These are phyloP conservation scores for Phyllosticta citriasiana DNA, from an alignment of 2,329 filamentous ascomycete species.

Conservation along the genomic window DNA sequence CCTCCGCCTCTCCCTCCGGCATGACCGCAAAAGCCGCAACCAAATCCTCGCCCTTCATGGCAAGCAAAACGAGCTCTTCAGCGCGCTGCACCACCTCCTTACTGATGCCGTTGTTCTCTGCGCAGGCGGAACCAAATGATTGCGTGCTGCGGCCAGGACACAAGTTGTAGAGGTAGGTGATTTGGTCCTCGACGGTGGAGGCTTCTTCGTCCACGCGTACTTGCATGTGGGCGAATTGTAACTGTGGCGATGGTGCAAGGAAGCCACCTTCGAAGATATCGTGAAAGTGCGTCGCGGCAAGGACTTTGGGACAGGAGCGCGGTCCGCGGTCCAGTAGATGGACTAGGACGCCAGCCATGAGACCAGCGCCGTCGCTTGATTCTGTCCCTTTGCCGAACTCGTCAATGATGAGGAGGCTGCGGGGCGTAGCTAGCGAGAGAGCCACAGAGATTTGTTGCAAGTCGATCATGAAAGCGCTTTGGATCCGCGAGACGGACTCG, in stretches of 20 bases:
- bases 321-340: constrained; percentile 42
- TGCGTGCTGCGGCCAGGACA: constrained; percentile 58
- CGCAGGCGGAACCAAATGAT: constrained; percentile 79
- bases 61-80: constrained; percentile 58
- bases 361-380: constrained; percentile 52
- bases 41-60: constrained; percentile 66
- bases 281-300: constrained; percentile 56
- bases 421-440: constrained; percentile 60
- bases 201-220: constrained; percentile 50
- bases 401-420: constrained; percentile 80
- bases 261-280: constrained; percentile 62
- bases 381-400: constrained; percentile 74
- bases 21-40: constrained; percentile 60
- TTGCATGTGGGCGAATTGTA: constrained; percentile 63
- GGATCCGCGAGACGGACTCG: constrained; percentile 54
- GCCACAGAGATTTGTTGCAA: constrained; percentile 76
- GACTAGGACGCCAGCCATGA: constrained; percentile 52
- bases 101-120: constrained; percentile 76
- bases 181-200: constrained; percentile 46
- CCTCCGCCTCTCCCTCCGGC: constrained; percentile 51
- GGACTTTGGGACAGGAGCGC: constrained; percentile 44
- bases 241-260: constrained; percentile 38
- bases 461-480: constrained; percentile 69
- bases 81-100: constrained; percentile 62
- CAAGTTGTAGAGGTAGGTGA: constrained; percentile 65